Base-by-base conservation (phyloP, 208 protist species). In the Acanthamoeba sp. region DNA sequence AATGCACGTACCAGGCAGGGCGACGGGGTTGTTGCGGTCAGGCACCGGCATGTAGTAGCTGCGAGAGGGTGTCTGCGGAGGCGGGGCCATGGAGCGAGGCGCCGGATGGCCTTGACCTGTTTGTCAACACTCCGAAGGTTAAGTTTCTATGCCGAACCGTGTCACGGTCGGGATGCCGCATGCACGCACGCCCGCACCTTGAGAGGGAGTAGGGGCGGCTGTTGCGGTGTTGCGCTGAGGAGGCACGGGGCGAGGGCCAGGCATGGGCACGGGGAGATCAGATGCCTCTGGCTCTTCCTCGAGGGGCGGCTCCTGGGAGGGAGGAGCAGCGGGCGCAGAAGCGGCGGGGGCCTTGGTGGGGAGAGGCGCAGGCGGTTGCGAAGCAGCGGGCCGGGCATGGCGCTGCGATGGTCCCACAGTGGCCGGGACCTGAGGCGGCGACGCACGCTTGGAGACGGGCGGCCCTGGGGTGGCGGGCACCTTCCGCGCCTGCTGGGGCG, bases 21-120 rank as follows among this genome's bases (percentile, higher is more conserved):
- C 73, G 40, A 84, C 73, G 2, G 73, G 73, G 29, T 91, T 91
- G 84, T 91, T 91, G n/a, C 50, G 50, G 34, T 62, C 59, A 14
- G 84, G 84, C 52, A 91, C 84, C 29, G 84, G 84, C 84, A 91
- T 91, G 59, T 91, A 91, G 59, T 91, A 91, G 73, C 73, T 84
- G 20, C 73, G 36, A 0, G 73, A 45, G 5, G 73, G 73, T 27
- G 73, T 84, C 40, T 84, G 73, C 18, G 40, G 16, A 14, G 73
- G 73, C 27, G 73, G 64, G 29, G 9, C 20, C 3, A 40, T 73
- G 27, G 57, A 22, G 20, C 57, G 57, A 10, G 57, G 14, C 20
- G 57, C 57, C 48, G 48, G 48, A 55, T 16, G 48, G 6, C 48
- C 48, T 55, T 52, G 48, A 52, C 48, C 48, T 1, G 48, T 16